Evolutionary conservation across 1,139 yeast species (phyloP).

Genomic region (Sugiyamaella japonica): DNA sequence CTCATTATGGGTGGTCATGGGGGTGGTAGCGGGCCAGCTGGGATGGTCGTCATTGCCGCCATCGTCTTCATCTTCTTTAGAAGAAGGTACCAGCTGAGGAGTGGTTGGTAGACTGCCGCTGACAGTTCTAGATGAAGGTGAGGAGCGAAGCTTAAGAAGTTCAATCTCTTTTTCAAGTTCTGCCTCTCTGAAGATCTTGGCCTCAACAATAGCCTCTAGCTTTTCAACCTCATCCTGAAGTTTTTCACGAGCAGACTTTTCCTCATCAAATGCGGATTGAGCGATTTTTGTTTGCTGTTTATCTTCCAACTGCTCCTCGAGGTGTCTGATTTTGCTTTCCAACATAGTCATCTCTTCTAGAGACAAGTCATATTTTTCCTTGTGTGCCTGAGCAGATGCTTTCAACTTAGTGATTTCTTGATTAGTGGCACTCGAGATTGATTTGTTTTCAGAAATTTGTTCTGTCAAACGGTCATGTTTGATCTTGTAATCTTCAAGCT

Average conservation of each 20-base stretch:
- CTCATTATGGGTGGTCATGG: background rate
- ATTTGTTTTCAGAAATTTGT: conserved; percentile 26
- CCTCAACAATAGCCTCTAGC: conserved; percentile 37
- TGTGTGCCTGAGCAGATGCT: conserved; percentile 19
- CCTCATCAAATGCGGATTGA: conserved; percentile 3
- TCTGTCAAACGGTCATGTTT: conserved; percentile 4
- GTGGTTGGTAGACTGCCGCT: conserved; percentile 11
- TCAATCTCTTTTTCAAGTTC: conserved; percentile 36
- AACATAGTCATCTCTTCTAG: background rate
- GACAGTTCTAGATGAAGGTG: conserved; percentile 12
- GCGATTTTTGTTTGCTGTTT: background rate
- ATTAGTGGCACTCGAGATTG: conserved; percentile 23
- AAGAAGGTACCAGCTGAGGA: conserved; percentile 5
- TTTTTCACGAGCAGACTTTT: conserved; percentile 14
- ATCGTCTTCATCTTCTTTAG: conserved; percentile 4
- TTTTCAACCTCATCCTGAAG: conserved; percentile 32
- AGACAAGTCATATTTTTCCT: background rate
- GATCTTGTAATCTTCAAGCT: conserved; percentile 7
- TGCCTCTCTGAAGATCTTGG: conserved; percentile 35
- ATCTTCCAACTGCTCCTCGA: conserved; percentile 6
- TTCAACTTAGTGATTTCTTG: conserved; percentile 14
- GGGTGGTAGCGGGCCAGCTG: background rate
- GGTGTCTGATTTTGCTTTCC: background rate
- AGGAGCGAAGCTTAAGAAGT: conserved; percentile 35
- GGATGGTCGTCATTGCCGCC: conserved; percentile 34